A percentile compares a stretch with the other conserved stretches of the same genome.
Evolutionary conservation across 108 stramenopile species (phyloP).

Genomic region (Discostella pseudostelligera): DNA sequence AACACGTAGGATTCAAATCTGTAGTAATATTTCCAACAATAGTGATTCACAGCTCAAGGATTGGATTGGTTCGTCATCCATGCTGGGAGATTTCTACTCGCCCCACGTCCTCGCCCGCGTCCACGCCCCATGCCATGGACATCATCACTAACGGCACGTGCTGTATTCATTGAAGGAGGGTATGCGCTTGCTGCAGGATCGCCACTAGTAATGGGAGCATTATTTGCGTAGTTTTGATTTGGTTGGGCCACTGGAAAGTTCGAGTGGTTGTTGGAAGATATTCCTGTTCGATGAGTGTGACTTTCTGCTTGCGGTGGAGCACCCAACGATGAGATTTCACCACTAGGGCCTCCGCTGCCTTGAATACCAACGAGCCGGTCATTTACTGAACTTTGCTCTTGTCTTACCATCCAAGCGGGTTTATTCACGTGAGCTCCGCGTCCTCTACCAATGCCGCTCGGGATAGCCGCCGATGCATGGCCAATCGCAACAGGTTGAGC

Average conservation of each 20-base stretch:
- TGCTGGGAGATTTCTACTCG: conserved; percentile 11
- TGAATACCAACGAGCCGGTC: neutral
- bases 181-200: neutral
- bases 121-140: conserved; percentile 2
- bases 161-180: neutral
- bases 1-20: too few species aligned
- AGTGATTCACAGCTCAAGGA: neutral
- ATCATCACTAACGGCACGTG: neutral
- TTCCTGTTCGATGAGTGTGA: too few species aligned
- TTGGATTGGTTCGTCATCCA: conserved; percentile 8
- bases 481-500: neutral
- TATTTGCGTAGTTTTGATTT: too few species aligned
- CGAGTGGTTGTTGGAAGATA: too few species aligned
- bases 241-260: too few species aligned
- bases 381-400: conserved; percentile 3
- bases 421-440: conserved; percentile 9
- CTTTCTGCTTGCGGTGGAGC: neutral
- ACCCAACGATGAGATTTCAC: too few species aligned
- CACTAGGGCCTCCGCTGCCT: neutral
- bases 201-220: too few species aligned
- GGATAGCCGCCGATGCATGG: neutral
- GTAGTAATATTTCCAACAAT: too few species aligned
- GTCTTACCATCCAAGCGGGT: conserved; percentile 12
- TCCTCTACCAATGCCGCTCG: conserved; percentile 5
- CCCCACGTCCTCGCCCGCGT: conserved; percentile 8